These are phyloP conservation scores for Eucalyptus virginea DNA, from an alignment of 345 rosid genomes.

Conservation along the genomic window DNA sequence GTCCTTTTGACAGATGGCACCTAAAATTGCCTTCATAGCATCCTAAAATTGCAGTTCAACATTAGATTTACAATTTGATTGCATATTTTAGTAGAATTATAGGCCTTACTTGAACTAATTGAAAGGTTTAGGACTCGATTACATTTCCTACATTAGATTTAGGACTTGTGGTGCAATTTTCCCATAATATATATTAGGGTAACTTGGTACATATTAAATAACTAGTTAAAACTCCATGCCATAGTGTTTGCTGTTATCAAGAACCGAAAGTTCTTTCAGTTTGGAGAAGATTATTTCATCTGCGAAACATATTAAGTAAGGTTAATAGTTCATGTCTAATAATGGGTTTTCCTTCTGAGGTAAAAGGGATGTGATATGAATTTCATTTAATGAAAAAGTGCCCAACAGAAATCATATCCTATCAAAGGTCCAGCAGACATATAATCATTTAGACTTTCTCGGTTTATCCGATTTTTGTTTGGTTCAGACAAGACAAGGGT, in stretches of 20 bases:
- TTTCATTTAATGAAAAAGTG: background rate
- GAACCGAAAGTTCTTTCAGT: background rate
- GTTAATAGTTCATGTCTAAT: background rate
- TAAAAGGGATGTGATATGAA: background rate
- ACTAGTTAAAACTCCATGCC: background rate
- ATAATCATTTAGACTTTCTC: background rate
- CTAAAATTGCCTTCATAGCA: background rate
- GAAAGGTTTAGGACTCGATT: background rate
- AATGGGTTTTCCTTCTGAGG: background rate
- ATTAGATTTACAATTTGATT: background rate
- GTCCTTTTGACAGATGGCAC: background rate
- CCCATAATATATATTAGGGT: background rate
- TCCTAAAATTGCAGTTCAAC: background rate
- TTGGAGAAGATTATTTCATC: background rate
- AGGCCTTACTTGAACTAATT: background rate
- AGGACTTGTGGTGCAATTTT: background rate
- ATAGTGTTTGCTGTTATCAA: background rate
- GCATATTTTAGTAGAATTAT: background rate
- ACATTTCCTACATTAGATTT: background rate
- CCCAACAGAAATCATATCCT: background rate
- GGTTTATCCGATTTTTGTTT: background rate
- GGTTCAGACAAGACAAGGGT: background rate
- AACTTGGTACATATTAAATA: background rate
- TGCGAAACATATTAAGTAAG: background rate
- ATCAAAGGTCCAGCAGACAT: background rate